These are phyloP conservation scores for Hansfordia pulvinata DNA, from an alignment of 2,329 filamentous ascomycete genomes.

Conservation along the genomic window DNA sequence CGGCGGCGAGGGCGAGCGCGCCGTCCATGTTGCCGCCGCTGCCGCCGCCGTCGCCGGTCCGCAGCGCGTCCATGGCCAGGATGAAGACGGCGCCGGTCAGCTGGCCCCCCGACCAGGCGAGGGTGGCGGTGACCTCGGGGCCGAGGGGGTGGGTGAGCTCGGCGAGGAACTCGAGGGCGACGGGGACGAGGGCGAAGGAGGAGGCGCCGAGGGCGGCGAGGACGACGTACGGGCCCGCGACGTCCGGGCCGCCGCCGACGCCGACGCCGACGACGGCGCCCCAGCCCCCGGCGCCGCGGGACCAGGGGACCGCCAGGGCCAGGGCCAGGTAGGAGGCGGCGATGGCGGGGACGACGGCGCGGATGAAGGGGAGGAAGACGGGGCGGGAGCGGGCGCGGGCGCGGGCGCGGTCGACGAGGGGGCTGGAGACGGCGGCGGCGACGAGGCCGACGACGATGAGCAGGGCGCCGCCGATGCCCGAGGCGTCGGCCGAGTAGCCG, in stretches of 20 bases:
- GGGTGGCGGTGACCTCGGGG: conserved; percentile 71
- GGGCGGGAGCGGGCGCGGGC: no score
- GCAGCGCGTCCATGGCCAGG: conserved; percentile 65
- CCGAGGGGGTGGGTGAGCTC: conserved; percentile 79
- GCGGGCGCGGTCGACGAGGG: conserved; percentile 77
- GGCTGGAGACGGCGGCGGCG: conserved; percentile 59
- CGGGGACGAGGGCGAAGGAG: conserved; percentile 67
- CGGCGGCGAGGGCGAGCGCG: conserved; percentile 67
- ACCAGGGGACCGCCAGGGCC: no score
- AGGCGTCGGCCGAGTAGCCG: conserved; percentile 68
- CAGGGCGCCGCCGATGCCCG: conserved; percentile 79
- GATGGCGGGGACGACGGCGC: conserved; percentile 61
- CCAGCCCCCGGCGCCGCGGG: no score
- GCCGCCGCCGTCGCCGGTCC: conserved; percentile 31
- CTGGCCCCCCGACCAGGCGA: conserved; percentile 81
- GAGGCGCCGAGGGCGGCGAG: conserved; percentile 66
- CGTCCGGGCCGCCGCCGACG: conserved; percentile 44
- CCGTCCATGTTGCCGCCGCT: conserved; percentile 62
- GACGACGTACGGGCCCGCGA: conserved; percentile 62
- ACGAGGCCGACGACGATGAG: conserved; percentile 83
- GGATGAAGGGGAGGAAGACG: conserved; percentile 65
- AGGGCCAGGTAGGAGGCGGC: conserved; percentile 58
- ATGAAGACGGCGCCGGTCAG: conserved; percentile 76
- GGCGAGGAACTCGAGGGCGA: conserved; percentile 75
- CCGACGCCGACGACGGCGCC: conserved; percentile 72